A percentile compares a stretch with the other conserved stretches of the same genome.
Conservation (phyloP, 805 yeast species). For the Ogataea methanolica region DNA sequence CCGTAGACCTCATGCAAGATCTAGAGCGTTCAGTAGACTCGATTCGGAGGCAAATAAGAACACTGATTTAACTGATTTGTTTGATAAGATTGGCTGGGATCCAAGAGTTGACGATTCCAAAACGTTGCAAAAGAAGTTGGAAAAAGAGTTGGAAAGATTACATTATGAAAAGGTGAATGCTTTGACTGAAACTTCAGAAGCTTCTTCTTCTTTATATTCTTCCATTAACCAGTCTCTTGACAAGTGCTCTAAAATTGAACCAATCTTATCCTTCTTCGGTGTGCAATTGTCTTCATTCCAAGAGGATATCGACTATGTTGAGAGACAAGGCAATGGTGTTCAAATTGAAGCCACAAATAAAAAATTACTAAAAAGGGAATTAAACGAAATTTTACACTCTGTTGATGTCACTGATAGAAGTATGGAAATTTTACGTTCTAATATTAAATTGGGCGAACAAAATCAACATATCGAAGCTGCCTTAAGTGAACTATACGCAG, state of each 20-base stretch:
- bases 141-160: constrained; percentile 53
- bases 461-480: constrained; percentile 48
- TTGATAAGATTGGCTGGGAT: constrained; percentile 78
- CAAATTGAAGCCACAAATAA: constrained; percentile 83
- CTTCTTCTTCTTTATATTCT: constrained; percentile 37
- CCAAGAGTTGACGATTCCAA: constrained; percentile 55
- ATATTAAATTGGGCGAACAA: constrained; percentile 43
- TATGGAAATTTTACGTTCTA: constrained; percentile 42
- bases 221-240: constrained; percentile 39
- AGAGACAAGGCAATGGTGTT: constrained; percentile 70
- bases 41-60: constrained; percentile 15
- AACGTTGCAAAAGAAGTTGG: constrained; percentile 51
- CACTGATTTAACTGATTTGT: constrained; percentile 53
- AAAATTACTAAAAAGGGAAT: constrained; percentile 65
- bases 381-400: constrained; percentile 64
- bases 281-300: constrained; percentile 61
- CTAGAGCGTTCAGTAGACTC: constrained; percentile 28
- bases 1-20: constrained; percentile 20
- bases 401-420: constrained; percentile 60
- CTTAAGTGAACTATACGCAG: constrained; percentile 53
- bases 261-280: constrained; percentile 49
- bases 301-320: constrained; percentile 66
- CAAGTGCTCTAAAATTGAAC: constrained; percentile 54
- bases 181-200: constrained; percentile 37
- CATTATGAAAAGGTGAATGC: constrained; percentile 60